Evolutionary conservation across 192 early-diverging fungal species (phyloP).

Genomic region (Linnemannia exigua): DNA sequence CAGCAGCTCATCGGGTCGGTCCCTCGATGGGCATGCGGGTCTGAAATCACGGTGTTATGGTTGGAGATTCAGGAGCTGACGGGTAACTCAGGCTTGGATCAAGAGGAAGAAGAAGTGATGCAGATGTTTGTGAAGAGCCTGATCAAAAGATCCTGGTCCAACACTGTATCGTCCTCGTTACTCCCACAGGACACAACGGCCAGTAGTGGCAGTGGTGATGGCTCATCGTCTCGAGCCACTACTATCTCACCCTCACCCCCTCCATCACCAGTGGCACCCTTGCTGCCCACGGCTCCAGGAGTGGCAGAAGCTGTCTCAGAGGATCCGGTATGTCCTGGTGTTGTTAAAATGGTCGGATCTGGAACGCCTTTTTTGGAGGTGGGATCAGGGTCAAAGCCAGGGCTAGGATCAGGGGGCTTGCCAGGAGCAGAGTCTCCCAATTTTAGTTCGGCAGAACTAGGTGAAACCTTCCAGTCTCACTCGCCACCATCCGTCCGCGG

Average conservation of each 20-base stretch:
- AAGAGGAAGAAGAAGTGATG: slow-evolving; percentile 47
- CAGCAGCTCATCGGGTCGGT: slow-evolving; percentile 26
- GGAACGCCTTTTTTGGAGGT: background rate
- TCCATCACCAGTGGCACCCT: slow-evolving; percentile 6
- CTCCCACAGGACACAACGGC: background rate
- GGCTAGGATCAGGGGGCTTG: too few relatives aligned
- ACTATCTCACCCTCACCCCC: background rate
- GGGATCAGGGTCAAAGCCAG: background rate
- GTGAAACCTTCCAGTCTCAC: background rate
- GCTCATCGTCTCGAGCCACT: background rate
- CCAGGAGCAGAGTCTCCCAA: background rate
- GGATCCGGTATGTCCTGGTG: background rate
- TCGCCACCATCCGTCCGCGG: background rate
- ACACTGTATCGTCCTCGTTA: background rate
- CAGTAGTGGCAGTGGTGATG: background rate
- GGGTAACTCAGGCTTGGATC: slow-evolving; percentile 17
- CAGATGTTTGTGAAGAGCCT: slow-evolving; percentile 46
- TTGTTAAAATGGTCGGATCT: background rate
- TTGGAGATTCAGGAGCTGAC: slow-evolving; percentile 37
- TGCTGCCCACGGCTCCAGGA: background rate
- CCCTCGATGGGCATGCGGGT: slow-evolving; percentile 23
- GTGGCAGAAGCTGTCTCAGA: background rate
- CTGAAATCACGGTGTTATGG: slow-evolving; percentile 6
- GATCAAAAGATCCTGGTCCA: slow-evolving; percentile 9
- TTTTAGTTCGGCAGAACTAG: background rate